Evolutionary conservation across 2,329 filamentous ascomycete species (phyloP), one percentile per base, ranked within the genome.

Genomic region (Colletotrichum lupini): DNA sequence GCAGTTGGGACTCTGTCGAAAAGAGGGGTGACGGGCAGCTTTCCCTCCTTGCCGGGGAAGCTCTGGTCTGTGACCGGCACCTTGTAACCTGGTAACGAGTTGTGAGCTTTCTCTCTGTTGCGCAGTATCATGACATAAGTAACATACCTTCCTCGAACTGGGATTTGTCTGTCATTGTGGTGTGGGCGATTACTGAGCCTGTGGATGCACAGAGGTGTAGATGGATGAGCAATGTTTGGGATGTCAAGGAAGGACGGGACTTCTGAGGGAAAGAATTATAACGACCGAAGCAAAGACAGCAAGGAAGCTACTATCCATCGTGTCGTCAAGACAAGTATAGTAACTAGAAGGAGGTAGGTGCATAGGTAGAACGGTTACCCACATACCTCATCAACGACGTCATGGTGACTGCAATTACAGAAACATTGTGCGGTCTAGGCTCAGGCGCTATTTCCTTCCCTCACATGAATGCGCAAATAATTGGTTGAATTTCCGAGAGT

Each of bases 1-100:
- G 89, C 87, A 5, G 90, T 92, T 0, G 94, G 94, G 2, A 95
- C 82, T 72, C 92, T 85, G 68, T 92, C 90, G 69, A 89, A 90
- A 57, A 89, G 84, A 1, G 93, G 92, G 68, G 89, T 85, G 24
- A 87, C 80, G 5, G 84, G 83, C 84, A 95, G 85, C 2, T 85
- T 79, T 67, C 77, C 76, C 76, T 86, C 84, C 77, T 84, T 84
- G 37, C 84, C 84, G 2, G 84, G 84, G 72, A 86, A 85, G 2
- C 79, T 77, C 74, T 86, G 85, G 62, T 82, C 75, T 16, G 83
- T 82, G 37, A 85, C 81, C 11, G 83, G 83, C 61, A 85, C 79
- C 32, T 79, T 76, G 74, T 85, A 82, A 32, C 82, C 83, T 84
- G 71, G 5, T 2, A 1, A 1, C 0, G 12, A 1, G 2, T n/a